A percentile compares a stretch with the other conserved stretches of the same genome.
Evolutionary conservation across 441 rosid species (phyloP).

Genomic region (Erodium trifolium): DNA sequence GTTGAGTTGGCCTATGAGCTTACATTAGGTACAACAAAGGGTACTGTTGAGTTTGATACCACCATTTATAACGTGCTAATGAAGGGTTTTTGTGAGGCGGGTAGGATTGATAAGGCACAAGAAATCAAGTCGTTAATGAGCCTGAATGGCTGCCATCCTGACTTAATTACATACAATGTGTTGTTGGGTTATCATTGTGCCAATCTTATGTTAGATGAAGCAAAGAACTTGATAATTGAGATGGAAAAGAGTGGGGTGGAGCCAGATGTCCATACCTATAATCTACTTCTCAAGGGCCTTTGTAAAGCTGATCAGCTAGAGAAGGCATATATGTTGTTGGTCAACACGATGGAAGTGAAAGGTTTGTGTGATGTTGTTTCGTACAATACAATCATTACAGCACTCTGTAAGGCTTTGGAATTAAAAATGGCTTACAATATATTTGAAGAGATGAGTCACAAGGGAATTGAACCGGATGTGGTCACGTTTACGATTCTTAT

Average conservation of each 20-base stretch:
- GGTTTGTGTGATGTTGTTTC: conserved; percentile 72
- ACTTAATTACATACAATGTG: conserved; percentile 72
- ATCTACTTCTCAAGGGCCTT: conserved; percentile 64
- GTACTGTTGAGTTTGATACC: conserved; percentile 41
- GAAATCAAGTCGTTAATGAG: not conserved
- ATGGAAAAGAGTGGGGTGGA: conserved; percentile 67
- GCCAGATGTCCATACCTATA: conserved; percentile 76
- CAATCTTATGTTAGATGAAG: conserved; percentile 52
- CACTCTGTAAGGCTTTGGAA: conserved; percentile 42
- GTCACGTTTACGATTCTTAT: conserved; percentile 71
- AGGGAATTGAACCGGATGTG: conserved; percentile 57
- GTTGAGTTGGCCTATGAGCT: conserved; percentile 87
- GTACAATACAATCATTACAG: conserved; percentile 62
- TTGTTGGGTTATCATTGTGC: conserved; percentile 67
- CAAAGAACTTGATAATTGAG: conserved; percentile 46
- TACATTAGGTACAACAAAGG: conserved; percentile 53
- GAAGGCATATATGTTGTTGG: conserved; percentile 52
- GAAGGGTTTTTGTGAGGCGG: conserved; percentile 52
- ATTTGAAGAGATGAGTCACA: conserved; percentile 59
- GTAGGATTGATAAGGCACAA: not conserved
- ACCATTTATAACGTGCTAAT: conserved; percentile 68
- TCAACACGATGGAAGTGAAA: conserved; percentile 55
- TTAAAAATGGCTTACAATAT: conserved; percentile 48
- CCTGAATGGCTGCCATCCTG: conserved; percentile 40
- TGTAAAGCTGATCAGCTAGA: conserved; percentile 50